Evolutionary conservation across 352 stramenopile genomes (phyloP).

Genomic region (Pythium sukuiense): DNA sequence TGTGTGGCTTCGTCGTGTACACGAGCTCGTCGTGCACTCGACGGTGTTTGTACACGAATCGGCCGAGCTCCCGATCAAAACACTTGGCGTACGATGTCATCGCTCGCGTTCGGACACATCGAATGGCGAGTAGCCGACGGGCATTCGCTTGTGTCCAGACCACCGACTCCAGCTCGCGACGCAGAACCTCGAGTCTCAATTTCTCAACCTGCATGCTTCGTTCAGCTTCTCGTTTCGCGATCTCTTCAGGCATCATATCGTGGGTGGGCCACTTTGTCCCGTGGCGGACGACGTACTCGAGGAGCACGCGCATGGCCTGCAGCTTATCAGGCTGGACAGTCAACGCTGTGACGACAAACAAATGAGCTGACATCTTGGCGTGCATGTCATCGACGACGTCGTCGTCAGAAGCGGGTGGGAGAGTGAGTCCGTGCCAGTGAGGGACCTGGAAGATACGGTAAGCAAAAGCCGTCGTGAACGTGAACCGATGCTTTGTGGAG

Average conservation of each 20-base stretch:
- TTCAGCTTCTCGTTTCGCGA: conserved; percentile 24
- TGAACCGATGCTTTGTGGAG: conserved; percentile 34
- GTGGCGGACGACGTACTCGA: conserved; percentile 41
- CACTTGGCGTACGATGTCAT: conserved; percentile 49
- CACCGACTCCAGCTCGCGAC: conserved; percentile 21
- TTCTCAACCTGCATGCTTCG: conserved; percentile 1
- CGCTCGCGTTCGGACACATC: conserved; percentile 35
- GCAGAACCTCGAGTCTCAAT: background rate
- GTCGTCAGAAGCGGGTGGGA: background rate
- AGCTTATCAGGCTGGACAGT: background rate
- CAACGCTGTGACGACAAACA: conserved; percentile 9
- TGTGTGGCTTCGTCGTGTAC: conserved; percentile 40
- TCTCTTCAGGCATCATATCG: conserved; percentile 43
- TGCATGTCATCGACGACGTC: background rate
- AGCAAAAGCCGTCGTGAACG: conserved; percentile 40
- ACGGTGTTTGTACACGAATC: conserved; percentile 41
- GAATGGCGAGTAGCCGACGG: conserved; percentile 37
- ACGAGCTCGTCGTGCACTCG: conserved; percentile 11
- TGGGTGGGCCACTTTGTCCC: conserved; percentile 29
- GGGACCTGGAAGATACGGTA: conserved; percentile 39
- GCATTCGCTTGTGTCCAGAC: conserved; percentile 37
- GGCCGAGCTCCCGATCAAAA: conserved; percentile 29
- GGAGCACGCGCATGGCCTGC: conserved; percentile 30
- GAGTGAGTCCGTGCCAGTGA: conserved; percentile 17
- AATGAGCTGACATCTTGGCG: background rate